These are phyloP conservation scores for Leccinellum rugosiceps DNA, from an alignment of 768 basidiomycete genomes.

Conservation along the genomic window DNA sequence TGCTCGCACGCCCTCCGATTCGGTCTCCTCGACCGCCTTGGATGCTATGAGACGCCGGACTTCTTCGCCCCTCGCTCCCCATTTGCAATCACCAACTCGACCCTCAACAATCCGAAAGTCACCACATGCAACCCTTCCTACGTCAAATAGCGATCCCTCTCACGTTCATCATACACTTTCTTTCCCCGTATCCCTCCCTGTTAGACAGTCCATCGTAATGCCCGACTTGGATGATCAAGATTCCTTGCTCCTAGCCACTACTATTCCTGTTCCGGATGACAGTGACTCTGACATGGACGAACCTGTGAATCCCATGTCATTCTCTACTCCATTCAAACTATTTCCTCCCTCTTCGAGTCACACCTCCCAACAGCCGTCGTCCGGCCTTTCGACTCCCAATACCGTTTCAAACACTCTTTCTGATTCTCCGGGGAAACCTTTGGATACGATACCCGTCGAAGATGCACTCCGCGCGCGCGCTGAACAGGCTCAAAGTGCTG, in stretches of 20 bases:
- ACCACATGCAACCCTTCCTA: constrained; percentile 36
- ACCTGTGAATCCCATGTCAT: constrained; percentile 63
- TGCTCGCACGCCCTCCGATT: constrained; percentile 46
- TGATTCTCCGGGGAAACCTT: constrained; percentile 44
- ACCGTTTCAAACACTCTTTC: constrained; percentile 60
- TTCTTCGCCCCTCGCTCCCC: constrained; percentile 46
- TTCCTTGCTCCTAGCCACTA: constrained; percentile 65
- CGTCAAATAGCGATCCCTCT: constrained; percentile 28
- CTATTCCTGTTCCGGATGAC: constrained; percentile 73
- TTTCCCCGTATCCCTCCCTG: constrained; percentile 29
- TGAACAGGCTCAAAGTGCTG: constrained; percentile 91
- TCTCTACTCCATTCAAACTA: constrained; percentile 62
- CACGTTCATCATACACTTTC: constrained; percentile 14
- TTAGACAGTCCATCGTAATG: constrained; percentile 45
- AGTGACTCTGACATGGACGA: constrained; percentile 63
- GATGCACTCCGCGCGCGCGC: constrained; percentile 85
- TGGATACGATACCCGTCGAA: constrained; percentile 58
- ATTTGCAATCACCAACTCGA: constrained; percentile 31
- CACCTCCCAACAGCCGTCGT: constrained; percentile 47
- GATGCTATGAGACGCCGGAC: constrained; percentile 40
- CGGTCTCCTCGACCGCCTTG: constrained; percentile 11
- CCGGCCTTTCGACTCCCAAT: constrained; percentile 46
- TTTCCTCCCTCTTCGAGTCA: constrained; percentile 40
- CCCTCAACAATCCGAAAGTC: constrained; percentile 38
- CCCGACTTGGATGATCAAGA: constrained; percentile 48